Evolutionary conservation across 164 flowering plant genomes (phyloP), one percentile per base, ranked within the genome.

Genomic region (Vitis labrusca): DNA sequence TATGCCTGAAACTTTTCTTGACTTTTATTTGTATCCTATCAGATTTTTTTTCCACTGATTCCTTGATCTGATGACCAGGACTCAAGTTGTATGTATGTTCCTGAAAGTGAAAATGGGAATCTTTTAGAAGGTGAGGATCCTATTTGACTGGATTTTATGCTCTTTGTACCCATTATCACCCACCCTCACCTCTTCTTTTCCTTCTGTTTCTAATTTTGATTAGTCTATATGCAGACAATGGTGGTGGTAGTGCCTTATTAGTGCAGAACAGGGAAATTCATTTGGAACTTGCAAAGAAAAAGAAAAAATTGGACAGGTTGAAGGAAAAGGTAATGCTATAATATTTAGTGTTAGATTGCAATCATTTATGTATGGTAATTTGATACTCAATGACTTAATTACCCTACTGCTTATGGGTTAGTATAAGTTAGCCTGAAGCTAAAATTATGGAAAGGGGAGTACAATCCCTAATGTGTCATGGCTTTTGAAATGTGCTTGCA

Each of bases 301-400:
- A 71, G 82, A 83, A 79, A 68, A 86, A 81, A 62, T 70, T 92
- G 76, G 80, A 82, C 29, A 81, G 67, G 37, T 67, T 92, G 76
- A 81, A 69, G 70, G 69, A 82, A 65, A 92, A 94, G 92, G 98
- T 88, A 65, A 74, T 56, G 67, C 37, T 11, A 0, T 32, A 13
- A 30, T 44, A 1, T 37, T 37, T 37, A 37, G 7, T 37, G 44
- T 37, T 37, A 37, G 44, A 37, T 37, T 37, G 6, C 44, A 37
- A 6, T 37, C 7, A 6, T 37, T 37, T 37, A 37, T 37, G 44
- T 6, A 37, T 37, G 44, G 44, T 37, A 6, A 37, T 37, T 37
- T 37, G 44, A 37, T 37, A 37, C 6, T 37, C 44, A 37, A 37
- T 37, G 44, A 37, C 44, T 37, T 37, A 37, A 37, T 37, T 37